Conservation (phyloP, 352 stramenopile species). For the Globisporangium paddicum region DNA sequence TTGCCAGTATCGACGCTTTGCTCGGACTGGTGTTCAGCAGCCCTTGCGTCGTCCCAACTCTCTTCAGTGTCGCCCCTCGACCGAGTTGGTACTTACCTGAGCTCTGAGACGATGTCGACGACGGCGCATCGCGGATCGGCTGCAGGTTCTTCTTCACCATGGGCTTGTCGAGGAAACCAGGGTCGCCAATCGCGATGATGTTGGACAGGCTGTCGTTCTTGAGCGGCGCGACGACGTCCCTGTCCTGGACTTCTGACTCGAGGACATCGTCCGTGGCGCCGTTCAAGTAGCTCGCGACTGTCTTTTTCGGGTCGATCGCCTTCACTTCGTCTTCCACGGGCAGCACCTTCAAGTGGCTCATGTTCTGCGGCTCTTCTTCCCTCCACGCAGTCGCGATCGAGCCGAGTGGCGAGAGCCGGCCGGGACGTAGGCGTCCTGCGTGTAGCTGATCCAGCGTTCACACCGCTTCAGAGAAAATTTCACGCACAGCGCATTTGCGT, state of each 20-base stretch:
- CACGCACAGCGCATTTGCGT: not conserved
- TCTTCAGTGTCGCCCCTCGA: conserved; percentile 1
- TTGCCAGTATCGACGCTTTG: conserved; percentile 4
- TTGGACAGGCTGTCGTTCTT: conserved; percentile 9
- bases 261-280: not conserved
- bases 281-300: conserved; percentile 5
- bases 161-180: conserved; percentile 6
- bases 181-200: conserved; percentile 8
- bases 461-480: not conserved
- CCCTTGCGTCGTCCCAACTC: not conserved
- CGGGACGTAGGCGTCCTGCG: not conserved
- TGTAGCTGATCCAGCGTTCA: not conserved
- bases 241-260: not conserved
- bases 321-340: conserved; percentile 12
- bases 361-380: not conserved
- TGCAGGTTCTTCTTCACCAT: conserved; percentile 10
- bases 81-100: not conserved
- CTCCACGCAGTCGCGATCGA: not conserved
- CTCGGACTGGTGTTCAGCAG: conserved; percentile 1
- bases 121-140: not conserved
- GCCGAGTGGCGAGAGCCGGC: not conserved
- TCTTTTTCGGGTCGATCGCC: conserved; percentile 1
- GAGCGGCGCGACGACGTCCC: conserved; percentile 11
- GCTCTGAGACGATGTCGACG: not conserved
- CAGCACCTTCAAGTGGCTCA: conserved; percentile 14